These are phyloP conservation scores for Triticum timopheevii DNA, from an alignment of 176 grass and related monocot genomes.

Conservation along the genomic window DNA sequence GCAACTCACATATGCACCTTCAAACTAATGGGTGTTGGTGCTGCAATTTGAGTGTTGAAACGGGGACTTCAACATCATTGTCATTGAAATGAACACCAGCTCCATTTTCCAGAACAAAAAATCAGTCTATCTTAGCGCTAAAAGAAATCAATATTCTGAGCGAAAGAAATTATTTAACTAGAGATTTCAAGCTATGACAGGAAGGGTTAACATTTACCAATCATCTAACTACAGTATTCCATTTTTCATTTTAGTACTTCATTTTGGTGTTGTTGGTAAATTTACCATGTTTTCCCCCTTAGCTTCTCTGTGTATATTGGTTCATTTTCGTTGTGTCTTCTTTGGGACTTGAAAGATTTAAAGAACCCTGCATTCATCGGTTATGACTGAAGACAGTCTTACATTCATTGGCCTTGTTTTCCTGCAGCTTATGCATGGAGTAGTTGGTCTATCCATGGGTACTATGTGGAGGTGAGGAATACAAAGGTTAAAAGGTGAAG, in stretches of 20 bases:
- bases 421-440: conserved; percentile 92
- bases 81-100: neutral
- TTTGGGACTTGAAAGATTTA: conserved; percentile 7
- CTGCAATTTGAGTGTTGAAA: neutral
- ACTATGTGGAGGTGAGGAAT: conserved; percentile 85
- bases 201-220: neutral
- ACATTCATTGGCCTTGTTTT: conserved; percentile 13
- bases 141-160: neutral
- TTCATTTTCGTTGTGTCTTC: neutral
- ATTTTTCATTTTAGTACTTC: neutral
- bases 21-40: neutral
- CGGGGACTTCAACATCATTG: neutral
- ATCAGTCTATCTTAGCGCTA: neutral
- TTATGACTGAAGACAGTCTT: conserved; percentile 6
- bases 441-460: conserved; percentile 90
- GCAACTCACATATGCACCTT: neutral
- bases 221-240: neutral
- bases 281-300: neutral
- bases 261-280: neutral
- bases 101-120: neutral
- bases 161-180: neutral
- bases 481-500: conserved; percentile 4
- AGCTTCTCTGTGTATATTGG: neutral
- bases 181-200: neutral
- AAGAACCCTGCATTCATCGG: neutral